Evolutionary conservation across 768 basidiomycete species (phyloP), one percentile per base, ranked within the genome.

Genomic region (Rhizopogon rudus): DNA sequence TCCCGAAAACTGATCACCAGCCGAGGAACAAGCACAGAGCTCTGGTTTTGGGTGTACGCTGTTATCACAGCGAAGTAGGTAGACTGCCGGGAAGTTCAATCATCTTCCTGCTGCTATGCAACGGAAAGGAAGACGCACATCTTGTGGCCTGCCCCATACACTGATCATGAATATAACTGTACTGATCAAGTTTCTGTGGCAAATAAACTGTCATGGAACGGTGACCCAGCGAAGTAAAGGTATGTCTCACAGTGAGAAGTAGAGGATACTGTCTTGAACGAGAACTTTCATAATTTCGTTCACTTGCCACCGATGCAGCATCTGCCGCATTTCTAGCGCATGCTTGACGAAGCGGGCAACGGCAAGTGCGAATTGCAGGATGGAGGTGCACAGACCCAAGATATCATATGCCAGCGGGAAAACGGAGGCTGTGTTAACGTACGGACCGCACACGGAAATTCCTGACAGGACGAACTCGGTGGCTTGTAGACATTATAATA

Each of bases 1-100:
- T 66, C 55, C 20, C 54, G 55, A n/a, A 66, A 64, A 16, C 58
- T 60, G 55, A 66, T 52, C 22, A 64, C 54, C 25, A 62, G 31
- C 5, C 60, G 58, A 17, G 65, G 65, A 7, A 62, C 55, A 43
- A 60, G 54, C 49, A 66, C 57, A 0, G 61, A 53, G 12, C 43
- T 37, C 37, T 57, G 56, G 45, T 65, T 63, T 52, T 57, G 53
- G 8, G 54, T 61, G 44, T 61, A 63, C 5, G 64, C 61, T 2
- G 56, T 20, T 39, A 56, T 9, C 44, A 66, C 40, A 20, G 57
- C 44, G 17, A 35, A 63, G 31, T 40, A 63, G 1, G 44, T 44
- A 6, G 3, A 12, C 25, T 22, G n/a, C 17, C 12, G 5, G 20
- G 39, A 37, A 37, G 20, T 33, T 40, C 5, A 6, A 29, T 22